Evolutionary conservation across 2,329 filamentous ascomycete species (phyloP).

Genomic region (Geosmithia putterillii): DNA sequence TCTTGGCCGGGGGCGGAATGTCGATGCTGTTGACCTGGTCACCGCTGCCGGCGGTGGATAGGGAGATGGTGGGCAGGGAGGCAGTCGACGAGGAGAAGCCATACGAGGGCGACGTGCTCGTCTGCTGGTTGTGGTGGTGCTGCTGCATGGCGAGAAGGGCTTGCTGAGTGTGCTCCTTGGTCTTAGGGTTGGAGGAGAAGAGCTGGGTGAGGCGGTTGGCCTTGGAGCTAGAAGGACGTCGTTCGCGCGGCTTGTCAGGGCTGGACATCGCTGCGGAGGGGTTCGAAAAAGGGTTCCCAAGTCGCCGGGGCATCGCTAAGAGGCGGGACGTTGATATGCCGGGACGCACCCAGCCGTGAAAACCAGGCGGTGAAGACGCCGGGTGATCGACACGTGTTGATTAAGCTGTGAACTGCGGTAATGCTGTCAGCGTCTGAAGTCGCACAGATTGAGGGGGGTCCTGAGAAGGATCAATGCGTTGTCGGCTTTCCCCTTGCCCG

Average conservation of each 20-base stretch:
- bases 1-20: slow-evolving; percentile 55
- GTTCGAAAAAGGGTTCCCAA: slow-evolving; percentile 43
- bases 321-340: no score
- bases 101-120: slow-evolving; percentile 29
- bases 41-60: slow-evolving; percentile 74
- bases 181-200: slow-evolving; percentile 71
- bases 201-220: slow-evolving; percentile 69
- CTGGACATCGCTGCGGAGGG: slow-evolving; percentile 26
- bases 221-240: slow-evolving; percentile 52
- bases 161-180: slow-evolving; percentile 57
- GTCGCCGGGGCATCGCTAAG: slow-evolving; percentile 44
- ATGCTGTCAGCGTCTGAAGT: no score
- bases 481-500: no score
- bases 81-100: slow-evolving; percentile 61
- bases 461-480: no score
- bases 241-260: slow-evolving; percentile 38
- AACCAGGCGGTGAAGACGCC: no score
- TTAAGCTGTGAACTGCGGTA: no score
- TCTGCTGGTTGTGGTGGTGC: slow-evolving; percentile 15
- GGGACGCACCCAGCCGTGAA: no score
- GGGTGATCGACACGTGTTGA: no score
- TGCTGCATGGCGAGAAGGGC: slow-evolving; percentile 57
- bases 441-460: no score
- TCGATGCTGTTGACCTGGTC: slow-evolving; percentile 63
- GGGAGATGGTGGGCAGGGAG: slow-evolving; percentile 78